Evolutionary conservation across 108 stramenopile species (phyloP).

Genomic region (Stephanodiscus minutulus): DNA sequence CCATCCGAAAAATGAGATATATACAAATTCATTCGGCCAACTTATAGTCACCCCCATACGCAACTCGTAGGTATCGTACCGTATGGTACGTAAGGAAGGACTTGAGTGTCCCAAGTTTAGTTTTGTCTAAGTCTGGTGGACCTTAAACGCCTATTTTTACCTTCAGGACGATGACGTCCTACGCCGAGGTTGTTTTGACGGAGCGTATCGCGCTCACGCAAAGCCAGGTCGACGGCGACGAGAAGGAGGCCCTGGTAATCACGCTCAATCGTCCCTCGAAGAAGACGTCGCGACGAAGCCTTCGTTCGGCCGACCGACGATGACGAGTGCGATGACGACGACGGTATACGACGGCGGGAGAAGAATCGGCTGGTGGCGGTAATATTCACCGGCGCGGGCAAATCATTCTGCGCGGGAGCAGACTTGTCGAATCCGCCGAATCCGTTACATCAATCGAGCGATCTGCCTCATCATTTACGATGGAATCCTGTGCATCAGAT

Average conservation of each 20-base stretch:
- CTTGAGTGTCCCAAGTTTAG: no score
- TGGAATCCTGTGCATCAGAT: constrained; percentile 55
- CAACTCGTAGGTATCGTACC: no score
- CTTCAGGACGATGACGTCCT: not conserved
- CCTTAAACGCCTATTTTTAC: no score
- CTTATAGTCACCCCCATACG: no score
- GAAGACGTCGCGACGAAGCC: constrained; percentile 30
- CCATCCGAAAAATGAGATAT: no score
- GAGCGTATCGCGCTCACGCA: constrained; percentile 30
- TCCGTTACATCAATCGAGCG: constrained; percentile 50
- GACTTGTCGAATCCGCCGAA: constrained; percentile 57
- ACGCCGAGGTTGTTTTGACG: constrained; percentile 22
- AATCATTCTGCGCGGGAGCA: constrained; percentile 58
- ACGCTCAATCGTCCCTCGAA: constrained; percentile 53
- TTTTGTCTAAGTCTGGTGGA: no score
- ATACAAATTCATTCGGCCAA: no score
- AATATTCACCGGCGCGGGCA: constrained; percentile 52
- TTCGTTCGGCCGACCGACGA: not conserved
- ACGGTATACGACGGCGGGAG: not conserved
- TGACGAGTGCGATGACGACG: constrained; percentile 1
- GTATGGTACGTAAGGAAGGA: not conserved
- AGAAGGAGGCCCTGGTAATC: constrained; percentile 36
- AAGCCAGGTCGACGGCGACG: not conserved
- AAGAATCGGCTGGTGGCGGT: constrained; percentile 36
- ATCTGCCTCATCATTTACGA: constrained; percentile 41